Base-by-base conservation (phyloP, 805 yeast genomes). In the Schwanniomyces yamadae region DNA sequence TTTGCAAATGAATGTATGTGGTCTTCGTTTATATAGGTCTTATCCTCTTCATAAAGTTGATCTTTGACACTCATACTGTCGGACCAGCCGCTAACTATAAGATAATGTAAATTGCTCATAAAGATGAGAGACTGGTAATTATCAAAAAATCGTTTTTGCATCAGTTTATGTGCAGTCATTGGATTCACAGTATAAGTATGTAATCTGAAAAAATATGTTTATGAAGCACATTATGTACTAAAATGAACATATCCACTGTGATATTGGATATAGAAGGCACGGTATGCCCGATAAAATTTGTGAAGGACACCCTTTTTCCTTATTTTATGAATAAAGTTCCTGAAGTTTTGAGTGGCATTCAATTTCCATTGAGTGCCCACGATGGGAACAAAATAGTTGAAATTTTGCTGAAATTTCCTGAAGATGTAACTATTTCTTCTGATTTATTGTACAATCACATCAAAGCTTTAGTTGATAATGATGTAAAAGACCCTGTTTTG, bases 241-340 rank as follows among this genome's bases (percentile, higher is more conserved):
- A n/a, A n/a, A n/a, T n/a, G n/a, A n/a, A n/a, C n/a, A n/a, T n/a
- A n/a, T n/a, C n/a, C n/a, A n/a, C n/a, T n/a, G 41, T 77, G 7
- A 56, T 84, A 2, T 67, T 89, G 5, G 95, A 87, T 47, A 87
- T 88, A 23, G 98, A 90, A 55, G 98, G 98, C 12, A 90, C 97
- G 0, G 80, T 90, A 20, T 90, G 97, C 53, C 90, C 96, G 3
- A 89, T 90, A 14, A 73, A 90, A 1, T 90, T 90, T 53, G 98
- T 90, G 27, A 84, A 84, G 49, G 89, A 85, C 19, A 69, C 65
- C 2, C 61, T 90, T 22, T 83, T 79, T 59, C 96, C 96, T 0
- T 89, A 76, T 53, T 90, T 93, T 44, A 55, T 81, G 3, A 34
- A 55, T 3, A 59, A 73, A 42, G 49, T 80, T 16, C 80, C 85